Evolutionary conservation across 768 basidiomycete species (phyloP).

Genomic region (Lactarius trivialis): DNA sequence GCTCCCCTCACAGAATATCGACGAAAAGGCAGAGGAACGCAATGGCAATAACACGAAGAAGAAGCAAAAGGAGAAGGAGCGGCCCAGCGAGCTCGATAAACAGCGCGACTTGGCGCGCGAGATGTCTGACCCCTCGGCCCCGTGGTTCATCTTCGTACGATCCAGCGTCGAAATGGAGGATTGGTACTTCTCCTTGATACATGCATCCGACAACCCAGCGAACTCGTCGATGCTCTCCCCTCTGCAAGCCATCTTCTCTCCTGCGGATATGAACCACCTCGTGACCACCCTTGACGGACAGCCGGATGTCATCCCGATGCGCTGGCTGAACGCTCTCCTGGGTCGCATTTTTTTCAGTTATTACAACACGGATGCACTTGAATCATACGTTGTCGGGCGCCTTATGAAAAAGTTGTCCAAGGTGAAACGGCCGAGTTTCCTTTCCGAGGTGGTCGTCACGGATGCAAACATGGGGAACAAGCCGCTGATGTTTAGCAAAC

Average conservation of each 20-base stretch:
- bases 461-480: slow-evolving; percentile 85
- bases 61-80: slow-evolving; percentile 34
- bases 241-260: slow-evolving; percentile 57
- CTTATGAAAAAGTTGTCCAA: slow-evolving; percentile 93
- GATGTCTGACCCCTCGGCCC: slow-evolving; percentile 45
- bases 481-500: slow-evolving; percentile 85
- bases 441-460: slow-evolving; percentile 78
- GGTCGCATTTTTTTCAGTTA: slow-evolving; percentile 90
- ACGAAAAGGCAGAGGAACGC: slow-evolving; percentile 36
- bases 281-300: slow-evolving; percentile 84
- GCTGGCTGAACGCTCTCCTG: slow-evolving; percentile 93
- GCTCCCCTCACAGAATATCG: slow-evolving; percentile 26
- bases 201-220: slow-evolving; percentile 59
- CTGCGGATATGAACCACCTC: slow-evolving; percentile 75
- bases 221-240: slow-evolving; percentile 57
- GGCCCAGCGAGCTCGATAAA: slow-evolving; percentile 30
- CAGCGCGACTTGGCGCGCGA: slow-evolving; percentile 37
- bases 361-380: slow-evolving; percentile 77
- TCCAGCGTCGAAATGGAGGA: slow-evolving; percentile 94
- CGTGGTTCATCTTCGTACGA: slow-evolving; percentile 93
- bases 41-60: slow-evolving; percentile 38
- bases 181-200: slow-evolving; percentile 82
- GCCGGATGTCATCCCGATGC: slow-evolving; percentile 93
- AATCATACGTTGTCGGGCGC: slow-evolving; percentile 76
- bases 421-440: slow-evolving; percentile 82